These are phyloP conservation scores for Condylostoma magnum DNA, from an alignment of 169 alveolate genomes.

Conservation along the genomic window DNA sequence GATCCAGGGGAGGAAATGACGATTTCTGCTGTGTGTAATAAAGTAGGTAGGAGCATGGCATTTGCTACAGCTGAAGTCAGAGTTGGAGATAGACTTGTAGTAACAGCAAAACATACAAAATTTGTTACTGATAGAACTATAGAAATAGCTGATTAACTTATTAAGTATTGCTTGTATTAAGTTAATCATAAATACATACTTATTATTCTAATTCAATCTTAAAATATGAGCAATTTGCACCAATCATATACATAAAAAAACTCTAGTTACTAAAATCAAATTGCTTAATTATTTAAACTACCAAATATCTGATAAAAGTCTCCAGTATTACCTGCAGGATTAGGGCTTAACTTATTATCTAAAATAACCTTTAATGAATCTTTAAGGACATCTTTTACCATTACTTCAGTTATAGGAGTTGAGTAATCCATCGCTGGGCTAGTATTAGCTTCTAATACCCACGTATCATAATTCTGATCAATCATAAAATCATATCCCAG, in stretches of 20 bases:
- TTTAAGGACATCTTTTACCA: not conserved
- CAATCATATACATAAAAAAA: too few relatives aligned
- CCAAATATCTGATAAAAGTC: too few relatives aligned
- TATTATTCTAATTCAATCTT: too few relatives aligned
- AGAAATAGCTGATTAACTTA: too few relatives aligned
- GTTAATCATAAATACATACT: too few relatives aligned
- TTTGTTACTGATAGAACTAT: not conserved
- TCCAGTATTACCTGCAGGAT: too few relatives aligned
- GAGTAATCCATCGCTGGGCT: conserved; percentile 81
- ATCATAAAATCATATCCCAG: too few relatives aligned
- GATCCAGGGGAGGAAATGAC: not conserved
- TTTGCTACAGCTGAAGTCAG: conserved; percentile 18
- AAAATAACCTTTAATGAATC: not conserved
- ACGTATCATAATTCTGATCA: conserved; percentile 70
- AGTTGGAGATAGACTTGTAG: not conserved
- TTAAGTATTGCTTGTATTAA: too few relatives aligned
- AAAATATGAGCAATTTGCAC: too few relatives aligned
- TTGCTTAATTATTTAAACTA: too few relatives aligned
- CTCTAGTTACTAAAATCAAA: too few relatives aligned
- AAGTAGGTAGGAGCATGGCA: conserved; percentile 7
- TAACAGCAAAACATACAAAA: conserved; percentile 1
- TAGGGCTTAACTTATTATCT: not conserved
- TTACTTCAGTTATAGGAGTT: conserved; percentile 13
- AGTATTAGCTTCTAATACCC: conserved; percentile 85
- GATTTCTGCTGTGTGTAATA: not conserved